phyloP scores from a whole-genome alignment of 208 protist genomes.

The Trypanosoma rangeli region DNA sequence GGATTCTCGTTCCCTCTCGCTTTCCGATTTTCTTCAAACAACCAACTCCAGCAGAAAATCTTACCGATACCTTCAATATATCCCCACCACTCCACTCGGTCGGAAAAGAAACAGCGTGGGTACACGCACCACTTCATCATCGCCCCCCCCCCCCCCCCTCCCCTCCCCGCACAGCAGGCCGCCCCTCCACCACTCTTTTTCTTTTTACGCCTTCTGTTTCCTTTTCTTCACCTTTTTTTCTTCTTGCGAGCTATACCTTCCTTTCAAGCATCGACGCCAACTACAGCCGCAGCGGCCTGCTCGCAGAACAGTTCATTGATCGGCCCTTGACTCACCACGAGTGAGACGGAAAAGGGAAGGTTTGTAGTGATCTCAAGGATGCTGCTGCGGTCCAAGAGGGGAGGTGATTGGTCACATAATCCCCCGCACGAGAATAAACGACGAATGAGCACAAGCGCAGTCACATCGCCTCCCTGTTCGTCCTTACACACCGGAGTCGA shows the following conservation, averaged over 20 bases:
- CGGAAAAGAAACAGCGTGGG: too few species aligned
- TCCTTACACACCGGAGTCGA: slow-evolving; percentile 21
- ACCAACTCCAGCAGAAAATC: too few species aligned
- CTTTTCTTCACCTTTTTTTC: neutral
- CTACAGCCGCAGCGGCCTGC: slow-evolving; percentile 51
- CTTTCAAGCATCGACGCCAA: slow-evolving; percentile 13
- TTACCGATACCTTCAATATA: too few species aligned
- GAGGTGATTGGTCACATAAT: neutral
- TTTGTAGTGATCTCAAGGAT: slow-evolving; percentile 82
- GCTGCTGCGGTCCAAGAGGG: slow-evolving; percentile 10
- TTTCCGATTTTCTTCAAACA: too few species aligned
- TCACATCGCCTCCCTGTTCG: slow-evolving; percentile 23
- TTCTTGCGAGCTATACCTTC: neutral
- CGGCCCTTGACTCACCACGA: slow-evolving; percentile 70
- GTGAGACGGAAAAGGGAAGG: slow-evolving; percentile 85
- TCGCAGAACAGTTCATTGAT: slow-evolving; percentile 84
- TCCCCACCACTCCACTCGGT: too few species aligned
- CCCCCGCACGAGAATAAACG: slow-evolving; percentile 9
- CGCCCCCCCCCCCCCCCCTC: too few species aligned
- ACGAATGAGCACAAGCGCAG: slow-evolving; percentile 33
- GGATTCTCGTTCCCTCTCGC: too few species aligned
- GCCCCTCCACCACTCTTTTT: neutral
- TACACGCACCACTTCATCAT: too few species aligned
- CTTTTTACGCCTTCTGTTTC: neutral
- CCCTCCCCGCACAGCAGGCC: neutral